Conservation (phyloP, 116 monocot genomes). For the Cymodocea nodosa region DNA sequence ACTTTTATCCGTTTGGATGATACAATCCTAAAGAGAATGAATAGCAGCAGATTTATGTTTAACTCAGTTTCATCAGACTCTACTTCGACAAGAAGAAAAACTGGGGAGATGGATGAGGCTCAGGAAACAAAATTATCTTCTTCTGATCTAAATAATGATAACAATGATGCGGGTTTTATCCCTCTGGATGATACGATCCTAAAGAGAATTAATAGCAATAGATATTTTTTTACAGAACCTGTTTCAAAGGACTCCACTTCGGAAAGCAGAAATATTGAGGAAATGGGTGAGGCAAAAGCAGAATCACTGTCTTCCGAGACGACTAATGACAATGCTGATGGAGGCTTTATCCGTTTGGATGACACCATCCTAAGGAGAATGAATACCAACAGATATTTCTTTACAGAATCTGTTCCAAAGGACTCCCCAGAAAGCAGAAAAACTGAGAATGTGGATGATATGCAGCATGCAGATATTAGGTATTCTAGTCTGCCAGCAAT, state of each 20-base stretch:
- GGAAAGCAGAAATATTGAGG: no score
- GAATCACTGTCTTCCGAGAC: slow-evolving; percentile 8
- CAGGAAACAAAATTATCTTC: slow-evolving; percentile 10
- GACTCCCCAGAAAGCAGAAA: not conserved
- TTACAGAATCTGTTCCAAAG: not conserved
- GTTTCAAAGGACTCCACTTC: not conserved
- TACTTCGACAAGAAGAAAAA: no score
- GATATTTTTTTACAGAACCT: not conserved
- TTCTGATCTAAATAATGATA: not conserved
- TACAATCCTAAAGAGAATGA: not conserved
- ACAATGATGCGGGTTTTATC: not conserved
- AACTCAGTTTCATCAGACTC: not conserved
- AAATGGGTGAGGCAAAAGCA: not conserved
- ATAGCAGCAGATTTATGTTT: not conserved
- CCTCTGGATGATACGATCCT: not conserved
- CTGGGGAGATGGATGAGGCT: no score
- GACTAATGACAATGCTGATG: not conserved
- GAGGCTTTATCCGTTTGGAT: no score
- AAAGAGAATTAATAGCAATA: no score
- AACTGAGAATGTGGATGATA: not conserved
- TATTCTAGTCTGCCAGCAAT: slow-evolving; percentile 30
- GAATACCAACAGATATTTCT: not conserved
- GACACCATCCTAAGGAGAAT: not conserved
- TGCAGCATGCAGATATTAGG: slow-evolving; percentile 14
- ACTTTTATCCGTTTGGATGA: not conserved